Conservation (phyloP, 1,139 yeast genomes). For the Pichia kudriavzevii region DNA sequence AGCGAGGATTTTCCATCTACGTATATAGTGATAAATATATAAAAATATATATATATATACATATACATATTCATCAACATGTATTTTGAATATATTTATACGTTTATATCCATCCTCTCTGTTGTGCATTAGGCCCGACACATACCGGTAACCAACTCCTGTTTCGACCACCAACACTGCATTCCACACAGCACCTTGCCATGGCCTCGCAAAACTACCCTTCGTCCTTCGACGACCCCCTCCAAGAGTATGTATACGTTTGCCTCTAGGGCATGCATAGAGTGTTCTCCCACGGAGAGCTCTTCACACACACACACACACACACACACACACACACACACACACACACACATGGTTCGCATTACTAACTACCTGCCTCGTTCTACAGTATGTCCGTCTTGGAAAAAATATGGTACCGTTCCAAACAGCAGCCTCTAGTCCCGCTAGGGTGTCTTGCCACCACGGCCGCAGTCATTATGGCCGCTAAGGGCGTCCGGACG, state of each 20-base stretch:
- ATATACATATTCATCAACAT: no score
- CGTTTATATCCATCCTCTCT: no score
- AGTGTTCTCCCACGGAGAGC: background rate
- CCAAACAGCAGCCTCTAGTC: conserved; percentile 70
- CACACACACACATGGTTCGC: no score
- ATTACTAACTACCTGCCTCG: background rate
- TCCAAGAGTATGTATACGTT: conserved; percentile 26
- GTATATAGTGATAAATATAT: no score
- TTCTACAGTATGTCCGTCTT: conserved; percentile 21
- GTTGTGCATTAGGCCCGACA: no score
- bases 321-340: background rate
- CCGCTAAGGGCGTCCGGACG: conserved; percentile 64
- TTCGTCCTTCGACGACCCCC: conserved; percentile 27
- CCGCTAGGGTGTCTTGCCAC: conserved; percentile 79
- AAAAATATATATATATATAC: no score
- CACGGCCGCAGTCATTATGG: conserved; percentile 70
- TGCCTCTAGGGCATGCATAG: background rate
- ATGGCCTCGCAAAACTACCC: conserved; percentile 30
- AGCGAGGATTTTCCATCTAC: no score
- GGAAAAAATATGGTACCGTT: conserved; percentile 29
- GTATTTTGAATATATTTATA: no score
- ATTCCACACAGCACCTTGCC: background rate
- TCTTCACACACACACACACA: background rate
- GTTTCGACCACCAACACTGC: background rate
- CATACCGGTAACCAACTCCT: no score